phyloP scores from a whole-genome alignment of 768 basidiomycete genomes.

The Podaxis carcinomalis region DNA sequence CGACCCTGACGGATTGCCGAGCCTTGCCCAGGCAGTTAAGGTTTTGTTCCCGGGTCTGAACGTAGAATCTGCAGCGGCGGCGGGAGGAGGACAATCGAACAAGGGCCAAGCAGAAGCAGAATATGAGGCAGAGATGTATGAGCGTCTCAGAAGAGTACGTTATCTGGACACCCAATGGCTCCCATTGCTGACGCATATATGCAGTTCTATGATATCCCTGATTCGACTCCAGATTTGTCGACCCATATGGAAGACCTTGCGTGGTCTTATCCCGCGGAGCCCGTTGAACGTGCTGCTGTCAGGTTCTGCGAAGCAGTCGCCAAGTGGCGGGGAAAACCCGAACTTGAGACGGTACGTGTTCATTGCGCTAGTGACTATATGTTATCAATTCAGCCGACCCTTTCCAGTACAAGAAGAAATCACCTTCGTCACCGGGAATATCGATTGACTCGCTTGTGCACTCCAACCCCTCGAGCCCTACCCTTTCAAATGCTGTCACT shows the following conservation, averaged over 20 bases:
- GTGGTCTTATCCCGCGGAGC: constrained; percentile 78
- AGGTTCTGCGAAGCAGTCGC: constrained; percentile 81
- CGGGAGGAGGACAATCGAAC: neutral
- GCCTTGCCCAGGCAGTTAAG: constrained; percentile 56
- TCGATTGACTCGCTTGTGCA: constrained; percentile 65
- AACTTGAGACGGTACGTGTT: constrained; percentile 65
- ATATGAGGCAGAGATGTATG: constrained; percentile 72
- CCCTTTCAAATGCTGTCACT: constrained; percentile 23
- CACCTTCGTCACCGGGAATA: constrained; percentile 30
- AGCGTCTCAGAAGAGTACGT: constrained; percentile 64
- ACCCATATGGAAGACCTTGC: constrained; percentile 79
- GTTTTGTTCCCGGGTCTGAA: constrained; percentile 63
- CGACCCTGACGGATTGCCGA: constrained; percentile 76
- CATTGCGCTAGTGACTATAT: constrained; percentile 4
- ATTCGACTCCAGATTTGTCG: constrained; percentile 66
- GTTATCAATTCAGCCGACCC: constrained; percentile 20
- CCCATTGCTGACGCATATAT: constrained; percentile 2
- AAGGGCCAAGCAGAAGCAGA: constrained; percentile 58
- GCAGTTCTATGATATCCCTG: constrained; percentile 76
- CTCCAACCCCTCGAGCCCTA: constrained; percentile 64
- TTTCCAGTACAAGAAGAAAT: constrained; percentile 56
- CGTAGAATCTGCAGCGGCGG: constrained; percentile 11
- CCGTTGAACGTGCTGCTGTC: constrained; percentile 72
- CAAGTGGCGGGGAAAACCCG: constrained; percentile 81
- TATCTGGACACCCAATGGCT: neutral